Evolutionary conservation across 768 basidiomycete genomes (phyloP).

Genomic region (Lanmaoa rubissima): DNA sequence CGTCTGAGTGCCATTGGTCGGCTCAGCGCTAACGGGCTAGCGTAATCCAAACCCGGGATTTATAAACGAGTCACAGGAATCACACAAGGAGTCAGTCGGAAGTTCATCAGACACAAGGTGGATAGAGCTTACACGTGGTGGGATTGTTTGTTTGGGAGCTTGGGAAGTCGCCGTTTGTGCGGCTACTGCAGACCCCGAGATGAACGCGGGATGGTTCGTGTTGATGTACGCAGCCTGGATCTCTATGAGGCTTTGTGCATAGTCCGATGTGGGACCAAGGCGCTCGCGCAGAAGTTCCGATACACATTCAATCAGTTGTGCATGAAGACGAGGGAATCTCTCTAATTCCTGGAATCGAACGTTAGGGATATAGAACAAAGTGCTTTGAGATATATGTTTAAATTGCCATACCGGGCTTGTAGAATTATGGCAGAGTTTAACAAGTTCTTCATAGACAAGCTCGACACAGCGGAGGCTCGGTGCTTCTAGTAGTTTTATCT

Average conservation of each 20-base stretch:
- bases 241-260: conserved; percentile 90
- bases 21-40: conserved; percentile 66
- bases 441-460: conserved; percentile 96
- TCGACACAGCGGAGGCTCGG: conserved; percentile 96
- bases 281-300: conserved; percentile 94
- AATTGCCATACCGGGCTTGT: conserved; percentile 70
- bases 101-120: conserved; percentile 4
- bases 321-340: conserved; percentile 91
- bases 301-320: conserved; percentile 94
- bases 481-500: conserved; percentile 93
- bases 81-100: conserved; percentile 13
- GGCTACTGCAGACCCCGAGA: conserved; percentile 69
- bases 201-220: conserved; percentile 96
- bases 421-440: conserved; percentile 99
- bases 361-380: conserved; percentile 13
- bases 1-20: conserved; percentile 49
- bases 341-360: conserved; percentile 70
- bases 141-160: conserved; percentile 42
- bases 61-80: conserved; percentile 14
- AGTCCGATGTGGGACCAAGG: conserved; percentile 94
- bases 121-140: conserved; percentile 50
- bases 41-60: neutral
- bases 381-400: neutral
- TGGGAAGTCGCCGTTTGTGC: conserved; percentile 46
- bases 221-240: conserved; percentile 99